Conservation (phyloP, 495 filamentous ascomycete genomes). For the Xylaria curta region DNA sequence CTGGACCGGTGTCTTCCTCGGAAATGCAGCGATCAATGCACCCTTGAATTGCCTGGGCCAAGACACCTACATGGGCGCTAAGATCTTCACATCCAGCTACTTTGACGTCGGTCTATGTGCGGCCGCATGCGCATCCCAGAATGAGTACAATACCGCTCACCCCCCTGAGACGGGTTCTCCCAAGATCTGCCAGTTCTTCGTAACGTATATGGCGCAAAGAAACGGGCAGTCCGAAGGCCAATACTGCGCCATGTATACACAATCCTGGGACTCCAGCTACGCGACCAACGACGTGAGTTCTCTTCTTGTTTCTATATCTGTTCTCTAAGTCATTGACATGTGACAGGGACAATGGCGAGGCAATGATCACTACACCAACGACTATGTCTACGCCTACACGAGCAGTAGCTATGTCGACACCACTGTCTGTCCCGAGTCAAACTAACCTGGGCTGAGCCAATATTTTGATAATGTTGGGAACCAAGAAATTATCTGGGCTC, state of each 20-base stretch:
- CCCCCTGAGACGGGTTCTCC: constrained; percentile 38
- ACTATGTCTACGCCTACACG: constrained; percentile 23
- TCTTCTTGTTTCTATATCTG: neutral
- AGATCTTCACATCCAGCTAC: constrained; percentile 48
- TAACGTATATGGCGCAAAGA: constrained; percentile 52
- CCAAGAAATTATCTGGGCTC: neutral
- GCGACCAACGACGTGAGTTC: constrained; percentile 38
- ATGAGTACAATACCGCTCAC: constrained; percentile 43
- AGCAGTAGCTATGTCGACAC: neutral
- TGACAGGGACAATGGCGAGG: constrained; percentile 27
- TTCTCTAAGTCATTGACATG: constrained; percentile 1
- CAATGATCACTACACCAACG: constrained; percentile 24
- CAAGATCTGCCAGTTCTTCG: constrained; percentile 56
- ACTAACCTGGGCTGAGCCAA: neutral
- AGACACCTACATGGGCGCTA: constrained; percentile 50
- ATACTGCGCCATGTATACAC: constrained; percentile 38
- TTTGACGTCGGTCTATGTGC: constrained; percentile 50
- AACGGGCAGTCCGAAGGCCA: constrained; percentile 42
- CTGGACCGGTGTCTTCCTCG: constrained; percentile 43
- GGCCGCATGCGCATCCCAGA: constrained; percentile 49
- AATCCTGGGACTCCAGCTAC: constrained; percentile 29
- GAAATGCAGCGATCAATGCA: constrained; percentile 51
- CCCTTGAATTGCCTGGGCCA: constrained; percentile 35
- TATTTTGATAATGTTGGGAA: too few relatives aligned
- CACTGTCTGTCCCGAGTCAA: neutral